A percentile compares a stretch with the other conserved stretches of the same genome.
Conservation (phyloP, 1,284 basidiomycete genomes). For the Boletus holoroseus region DNA sequence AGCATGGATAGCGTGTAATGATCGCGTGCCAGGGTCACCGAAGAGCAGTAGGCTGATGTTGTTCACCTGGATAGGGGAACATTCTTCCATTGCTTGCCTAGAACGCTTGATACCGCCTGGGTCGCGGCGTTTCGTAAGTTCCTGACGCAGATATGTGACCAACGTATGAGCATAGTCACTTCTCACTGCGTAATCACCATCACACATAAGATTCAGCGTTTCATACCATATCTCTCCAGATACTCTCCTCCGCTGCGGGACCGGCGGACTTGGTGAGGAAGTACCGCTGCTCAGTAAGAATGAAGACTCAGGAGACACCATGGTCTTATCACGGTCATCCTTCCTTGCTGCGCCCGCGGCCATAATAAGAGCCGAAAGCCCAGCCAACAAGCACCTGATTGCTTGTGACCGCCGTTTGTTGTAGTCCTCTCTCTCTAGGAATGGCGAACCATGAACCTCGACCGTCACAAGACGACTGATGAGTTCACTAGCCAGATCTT, state of each 20-base stretch:
- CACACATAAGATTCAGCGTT: conserved; percentile 77
- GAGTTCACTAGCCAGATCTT: conserved; percentile 85
- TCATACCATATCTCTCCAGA: conserved; percentile 85
- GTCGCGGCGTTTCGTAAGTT: conserved; percentile 59
- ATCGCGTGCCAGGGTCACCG: conserved; percentile 61
- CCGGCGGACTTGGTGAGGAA: conserved; percentile 27
- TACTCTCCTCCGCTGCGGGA: conserved; percentile 64
- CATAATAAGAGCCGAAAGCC: conserved; percentile 66
- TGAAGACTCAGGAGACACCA: conserved; percentile 19
- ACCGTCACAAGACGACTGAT: conserved; percentile 70
- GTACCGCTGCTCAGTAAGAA: conserved; percentile 18
- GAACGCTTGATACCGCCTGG: conserved; percentile 42
- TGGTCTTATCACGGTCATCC: conserved; percentile 29
- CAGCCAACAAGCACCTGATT: conserved; percentile 69
- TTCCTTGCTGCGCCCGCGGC: conserved; percentile 50
- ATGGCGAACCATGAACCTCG: conserved; percentile 57
- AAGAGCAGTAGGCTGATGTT: conserved; percentile 49
- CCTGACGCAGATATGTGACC: conserved; percentile 66
- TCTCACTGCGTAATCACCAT: conserved; percentile 67
- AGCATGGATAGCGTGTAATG: conserved; percentile 74
- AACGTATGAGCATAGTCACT: conserved; percentile 72
- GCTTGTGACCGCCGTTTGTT: conserved; percentile 58
- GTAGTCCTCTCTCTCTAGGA: conserved; percentile 41
- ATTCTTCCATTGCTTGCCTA: conserved; percentile 39
- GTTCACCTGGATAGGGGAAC: conserved; percentile 42